Evolutionary conservation across 164 flowering plant genomes (phyloP), one percentile per base, ranked within the genome.

Genomic region (Pachysandra terminalis): DNA sequence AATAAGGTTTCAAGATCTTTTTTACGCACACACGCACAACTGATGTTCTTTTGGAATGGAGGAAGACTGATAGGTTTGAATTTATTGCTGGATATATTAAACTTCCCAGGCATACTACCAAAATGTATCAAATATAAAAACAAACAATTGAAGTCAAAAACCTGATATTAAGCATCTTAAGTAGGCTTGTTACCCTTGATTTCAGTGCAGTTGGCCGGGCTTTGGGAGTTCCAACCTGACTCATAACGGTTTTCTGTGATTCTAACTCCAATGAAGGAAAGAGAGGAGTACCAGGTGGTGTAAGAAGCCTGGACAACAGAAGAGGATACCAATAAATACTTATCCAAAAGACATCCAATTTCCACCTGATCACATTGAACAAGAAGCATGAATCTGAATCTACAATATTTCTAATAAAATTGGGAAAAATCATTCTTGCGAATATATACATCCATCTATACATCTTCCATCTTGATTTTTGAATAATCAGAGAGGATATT

Each of bases 211-310:
- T 76, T 1, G 84, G 83, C 19, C 85, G 83, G 70, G 84, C 80
- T 74, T 79, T 85, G 13, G 89, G 79, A 76, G 78, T 76, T 64
- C 83, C 88, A 37, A 69, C 67, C 63, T 84, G 90, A 75, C 78
- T 75, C 80, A 78, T 72, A 23, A 72, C 65, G 26, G 85, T 71
- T 75, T 78, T 87, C 61, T 81, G 89, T 24, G 85, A 70, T 62
- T 90, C 95, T 83, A 68, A 81, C 74, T 87, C 91, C 81, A 87
- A 56, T 12, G 97, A 90, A 79, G 92, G 90, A 66, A 88, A 84
- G 49, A 90, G 90, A 54, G 98, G 97, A 26, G 89, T 89, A 10
- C 88, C 88, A 56, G 98, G 96, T 40, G 98, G 98, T 16, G 98
- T 87, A 41, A 95, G 81, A 77, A 94, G 97, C 98, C 97, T 94